phyloP scores from a whole-genome alignment of 2,329 filamentous ascomycete species.

The Botrytis pseudocinerea region DNA sequence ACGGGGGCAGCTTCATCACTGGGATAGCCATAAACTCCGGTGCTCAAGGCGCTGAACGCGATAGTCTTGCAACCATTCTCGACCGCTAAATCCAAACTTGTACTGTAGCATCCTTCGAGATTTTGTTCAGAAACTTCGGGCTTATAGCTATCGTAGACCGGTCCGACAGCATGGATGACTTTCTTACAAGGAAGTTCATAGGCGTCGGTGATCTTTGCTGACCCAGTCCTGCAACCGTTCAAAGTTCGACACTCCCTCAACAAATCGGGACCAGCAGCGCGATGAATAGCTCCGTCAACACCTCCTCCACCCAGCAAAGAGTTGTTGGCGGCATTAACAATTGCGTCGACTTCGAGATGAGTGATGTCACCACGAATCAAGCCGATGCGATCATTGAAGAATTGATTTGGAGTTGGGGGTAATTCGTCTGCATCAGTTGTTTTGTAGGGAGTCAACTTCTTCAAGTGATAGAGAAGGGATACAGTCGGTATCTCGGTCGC shows the following conservation, averaged over 20 bases:
- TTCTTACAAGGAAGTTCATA: conserved; percentile 74
- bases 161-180: conserved; percentile 90
- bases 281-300: conserved; percentile 85
- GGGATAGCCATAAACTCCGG: conserved; percentile 88
- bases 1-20: conserved; percentile 69
- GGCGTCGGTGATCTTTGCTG: conserved; percentile 78
- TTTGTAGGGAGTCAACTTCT: conserved; percentile 37
- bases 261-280: conserved; percentile 71
- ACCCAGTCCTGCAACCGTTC: conserved; percentile 72
- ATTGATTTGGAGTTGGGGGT: conserved; percentile 46
- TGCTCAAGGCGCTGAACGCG: conserved; percentile 83
- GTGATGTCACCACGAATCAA: conserved; percentile 81
- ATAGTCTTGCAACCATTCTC: conserved; percentile 66
- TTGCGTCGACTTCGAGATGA: conserved; percentile 71
- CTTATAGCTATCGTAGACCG: conserved; percentile 60
- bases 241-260: conserved; percentile 70
- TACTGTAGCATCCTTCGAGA: conserved; percentile 65
- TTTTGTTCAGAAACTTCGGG: conserved; percentile 49
- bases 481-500: conserved; percentile 39
- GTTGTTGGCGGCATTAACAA: conserved; percentile 90
- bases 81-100: conserved; percentile 70
- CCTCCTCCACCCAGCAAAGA: conserved; percentile 84
- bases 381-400: conserved; percentile 69
- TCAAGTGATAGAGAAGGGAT: conserved; percentile 38
- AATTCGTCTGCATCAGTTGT: conserved; percentile 26